Evolutionary conservation across 768 basidiomycete species (phyloP), one percentile per base, ranked within the genome.

Genomic region (Arthromyces matolae): DNA sequence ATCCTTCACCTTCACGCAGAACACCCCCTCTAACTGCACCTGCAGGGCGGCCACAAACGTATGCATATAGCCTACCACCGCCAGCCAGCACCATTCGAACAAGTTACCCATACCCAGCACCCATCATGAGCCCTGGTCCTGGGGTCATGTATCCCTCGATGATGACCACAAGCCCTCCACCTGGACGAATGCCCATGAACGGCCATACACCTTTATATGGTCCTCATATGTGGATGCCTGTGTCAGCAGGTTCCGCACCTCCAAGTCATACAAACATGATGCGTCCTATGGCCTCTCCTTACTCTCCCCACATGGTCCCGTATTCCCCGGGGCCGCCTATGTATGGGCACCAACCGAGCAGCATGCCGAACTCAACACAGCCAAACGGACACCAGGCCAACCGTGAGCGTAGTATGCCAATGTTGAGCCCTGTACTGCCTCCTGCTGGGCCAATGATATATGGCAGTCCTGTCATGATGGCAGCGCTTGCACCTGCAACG

Each of bases 381-480:
- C 75, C 70, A 49, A 70, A 63, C 45, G 67, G 63, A 28, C 63
- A 63, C 33, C 65, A 66, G 28, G 63, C 57, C 5, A 60, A 62
- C 47, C 77, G 81, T 41, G 75, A 75, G 18, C 80, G 79, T 20
- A 73, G 69, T 42, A 68, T 86, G 66, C 64, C 78, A 12, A 66
- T 85, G 63, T 78, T 89, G 66, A 89, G 86, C 60, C 88, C 88
- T n/a, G 78, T 77, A n/a, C 73, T 86, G 69, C 66, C 78, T 27
- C 78, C 78, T 61, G 75, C 80, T n/a, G 68, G 70, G 19, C 66
- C 75, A 42, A 61, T 73, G 13, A 81, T 88, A 77, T 89, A 87
- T 62, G 75, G 75, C 29, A 88, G 85, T 59, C 86, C 87, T 9
- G 80, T 82, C 14, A 62, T 89, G 62, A 78, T 89, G 71, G 85